Base-by-base conservation (phyloP, 2,329 filamentous ascomycete species). In the Calonectria henricotiae region DNA sequence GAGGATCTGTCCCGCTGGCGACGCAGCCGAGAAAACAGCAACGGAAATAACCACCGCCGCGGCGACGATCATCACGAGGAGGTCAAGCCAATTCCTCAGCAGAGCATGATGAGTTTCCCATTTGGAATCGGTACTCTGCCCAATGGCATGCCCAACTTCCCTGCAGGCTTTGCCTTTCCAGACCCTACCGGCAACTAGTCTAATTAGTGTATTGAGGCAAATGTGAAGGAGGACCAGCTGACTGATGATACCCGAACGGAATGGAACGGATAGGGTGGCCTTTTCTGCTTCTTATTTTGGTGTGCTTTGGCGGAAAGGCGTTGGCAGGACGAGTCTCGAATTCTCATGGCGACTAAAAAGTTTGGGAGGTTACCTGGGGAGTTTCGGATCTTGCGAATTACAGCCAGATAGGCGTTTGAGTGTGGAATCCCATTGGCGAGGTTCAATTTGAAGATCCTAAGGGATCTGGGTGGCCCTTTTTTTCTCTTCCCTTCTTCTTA, bases 91-190 rank as follows among this genome's bases (percentile, higher is more conserved):
- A 60, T 66, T 23, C 46, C 71, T 15, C 71, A 74, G 46, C 78
- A 79, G 37, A 65, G 73, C 65, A 70, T 78, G 62, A 71, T 76
- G 65, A 55, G 71, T 5, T 84, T 84, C 55, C 82, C 83, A 3
- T 84, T 84, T 43, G 83, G 83, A 44, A 82, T 84, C 49, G 79
- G 80, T 37, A 83, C 81, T 9, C 63, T 84, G 65, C 81, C 83
- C 7, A 85, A 83, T 35, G 83, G 83, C 62, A 85, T 85, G 82
- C 83, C 83, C 63, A 81, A 79, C 74, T 85, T 85, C 68, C 83
- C 83, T 4, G 72, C 80, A 11, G 82, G 82, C 20, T 85, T 84
- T 64, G 72, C 78, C 20, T 84, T 84, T 62, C 83, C 83, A 3
- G 81, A 83, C 66, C 80, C 82, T 13, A 76, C 68, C 68, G 72